Evolutionary conservation across 495 filamentous ascomycete species (phyloP), one percentile per base, ranked within the genome.

Genomic region (Penicillium macrosclerotiorum): DNA sequence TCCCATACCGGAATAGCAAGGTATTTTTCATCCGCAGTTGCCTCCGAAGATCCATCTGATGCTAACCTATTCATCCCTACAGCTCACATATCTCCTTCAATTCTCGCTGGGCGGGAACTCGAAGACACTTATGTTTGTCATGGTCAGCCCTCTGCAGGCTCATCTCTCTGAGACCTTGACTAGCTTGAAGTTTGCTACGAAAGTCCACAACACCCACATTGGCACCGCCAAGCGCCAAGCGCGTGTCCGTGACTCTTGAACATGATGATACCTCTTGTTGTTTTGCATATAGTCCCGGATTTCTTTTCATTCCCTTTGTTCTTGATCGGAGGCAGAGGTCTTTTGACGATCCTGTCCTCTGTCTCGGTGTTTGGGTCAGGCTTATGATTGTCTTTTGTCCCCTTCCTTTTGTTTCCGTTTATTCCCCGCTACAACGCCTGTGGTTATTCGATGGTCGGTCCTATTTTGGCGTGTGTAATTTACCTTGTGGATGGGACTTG

Each of bases 91-190:
- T 49, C 80, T 99, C 20, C 79, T 99, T 17, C 88, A 96, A 80
- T 95, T 90, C 49, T 95, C 90, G 2, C 78, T 99, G 0, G 90
- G 93, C 12, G 94, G 94, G 25, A 96, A 96, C 60, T 89, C 86
- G 44, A 94, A 96, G 70, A 97, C 94, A 3, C 86, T 99, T 49
- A 99, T 97, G 93, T 95, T 99, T 55, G 89, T 97, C 65, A 97
- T 96, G 89, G 85, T 94, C 51, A 91, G 86, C 61, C 93, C 93
- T 22, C 69, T 97, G 39, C 85, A 94, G 74, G 88, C 85, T 3
- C 94, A 97, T 72, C 72, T 96, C 42, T 83, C 80, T 42, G 94
- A 99, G 75, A 96, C 90, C 11, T 79, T 96, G 66, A 94, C 92
- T 20, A 95, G 89, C 68, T 77, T 99, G 62, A 86, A 94, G 60